Evolutionary conservation across 2,329 filamentous ascomycete genomes (phyloP), one percentile per base, ranked within the genome.

Genomic region (Cordyceps fumosorosea): DNA sequence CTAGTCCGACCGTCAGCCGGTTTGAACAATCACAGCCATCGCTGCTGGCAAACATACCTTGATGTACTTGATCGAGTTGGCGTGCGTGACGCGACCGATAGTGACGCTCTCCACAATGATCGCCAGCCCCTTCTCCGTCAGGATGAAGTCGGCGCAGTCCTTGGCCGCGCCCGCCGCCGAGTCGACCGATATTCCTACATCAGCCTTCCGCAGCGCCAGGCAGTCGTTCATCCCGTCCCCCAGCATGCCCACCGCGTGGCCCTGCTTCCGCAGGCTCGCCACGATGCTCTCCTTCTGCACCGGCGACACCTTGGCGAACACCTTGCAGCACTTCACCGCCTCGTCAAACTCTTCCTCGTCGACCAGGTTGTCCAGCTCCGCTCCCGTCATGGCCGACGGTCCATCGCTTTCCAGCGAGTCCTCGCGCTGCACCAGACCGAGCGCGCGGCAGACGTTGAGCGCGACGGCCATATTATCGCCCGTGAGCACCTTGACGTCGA

Each of bases 161-260:
- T 71, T 72, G 51, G 69, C 69, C 0, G 68, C 68, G 16, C 67
- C 66, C 6, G 69, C 67, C 8, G 69, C 69, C n/a, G 69, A 70
- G 53, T 72, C 68, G 5, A 71, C 70, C 18, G 70, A 72, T 45
- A 72, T 70, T 18, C 70, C 69, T 1, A 70, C 70, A 24, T 72
- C 69, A 8, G 69, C 65, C 22, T 63, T 64, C 1, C 69, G 64
- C 51, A 71, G 65, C 4, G 70, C 70, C 18, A 71, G 66, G 62
- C 69, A 71, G 62, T 71, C 70, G 53, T 71, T 71, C 64, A 71
- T 68, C 26, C 70, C 70, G 50, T 71, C 70, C 5, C 70, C 70
- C 18, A 70, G 64, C 69, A 72, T 72, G 5, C 70, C 69, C 1
- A 72, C 70, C 50, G 66, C 68, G 56, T 70, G 59, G 3, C 69